Conservation (phyloP, 1,284 basidiomycete species). For the Leccinum fallax region DNA sequence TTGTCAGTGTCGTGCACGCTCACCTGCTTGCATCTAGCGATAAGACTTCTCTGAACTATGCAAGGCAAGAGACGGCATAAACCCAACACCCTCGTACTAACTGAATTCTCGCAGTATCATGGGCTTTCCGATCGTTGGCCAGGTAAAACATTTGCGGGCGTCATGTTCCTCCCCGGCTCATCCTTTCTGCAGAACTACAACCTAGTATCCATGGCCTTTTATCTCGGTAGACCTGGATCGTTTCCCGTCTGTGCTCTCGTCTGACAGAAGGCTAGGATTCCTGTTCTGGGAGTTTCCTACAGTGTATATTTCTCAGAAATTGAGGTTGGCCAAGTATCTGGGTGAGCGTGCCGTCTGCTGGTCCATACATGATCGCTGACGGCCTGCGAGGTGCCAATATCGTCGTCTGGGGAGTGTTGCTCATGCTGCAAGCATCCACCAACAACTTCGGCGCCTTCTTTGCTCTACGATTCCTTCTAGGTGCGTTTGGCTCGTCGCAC, state of each 20-base stretch:
- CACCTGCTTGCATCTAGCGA: slow-evolving; percentile 43
- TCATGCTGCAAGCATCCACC: slow-evolving; percentile 63
- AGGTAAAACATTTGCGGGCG: slow-evolving; percentile 40
- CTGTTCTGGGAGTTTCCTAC: slow-evolving; percentile 69
- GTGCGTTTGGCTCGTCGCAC: slow-evolving; percentile 31
- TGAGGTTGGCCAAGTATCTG: slow-evolving; percentile 62
- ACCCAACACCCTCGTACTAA: slow-evolving; percentile 3
- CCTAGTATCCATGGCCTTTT: slow-evolving; percentile 64
- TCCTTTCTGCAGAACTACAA: slow-evolving; percentile 48
- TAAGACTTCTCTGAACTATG: slow-evolving; percentile 70
- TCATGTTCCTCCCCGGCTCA: slow-evolving; percentile 11
- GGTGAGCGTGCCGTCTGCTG: slow-evolving; percentile 38
- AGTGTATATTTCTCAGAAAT: slow-evolving; percentile 64
- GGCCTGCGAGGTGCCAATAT: slow-evolving; percentile 53
- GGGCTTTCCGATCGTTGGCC: slow-evolving; percentile 63
- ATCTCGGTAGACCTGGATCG: slow-evolving; percentile 19
- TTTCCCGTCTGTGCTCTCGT: background rate
- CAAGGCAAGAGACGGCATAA: slow-evolving; percentile 43
- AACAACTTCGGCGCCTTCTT: slow-evolving; percentile 64
- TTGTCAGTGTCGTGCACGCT: background rate
- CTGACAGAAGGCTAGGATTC: slow-evolving; percentile 45
- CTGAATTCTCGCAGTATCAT: slow-evolving; percentile 49
- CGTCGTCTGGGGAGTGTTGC: slow-evolving; percentile 58
- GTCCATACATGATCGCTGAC: background rate
- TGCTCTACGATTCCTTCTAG: slow-evolving; percentile 60